Evolutionary conservation across 2,329 filamentous ascomycete species (phyloP), one percentile per base, ranked within the genome.

Genomic region (Claviceps capensis): DNA sequence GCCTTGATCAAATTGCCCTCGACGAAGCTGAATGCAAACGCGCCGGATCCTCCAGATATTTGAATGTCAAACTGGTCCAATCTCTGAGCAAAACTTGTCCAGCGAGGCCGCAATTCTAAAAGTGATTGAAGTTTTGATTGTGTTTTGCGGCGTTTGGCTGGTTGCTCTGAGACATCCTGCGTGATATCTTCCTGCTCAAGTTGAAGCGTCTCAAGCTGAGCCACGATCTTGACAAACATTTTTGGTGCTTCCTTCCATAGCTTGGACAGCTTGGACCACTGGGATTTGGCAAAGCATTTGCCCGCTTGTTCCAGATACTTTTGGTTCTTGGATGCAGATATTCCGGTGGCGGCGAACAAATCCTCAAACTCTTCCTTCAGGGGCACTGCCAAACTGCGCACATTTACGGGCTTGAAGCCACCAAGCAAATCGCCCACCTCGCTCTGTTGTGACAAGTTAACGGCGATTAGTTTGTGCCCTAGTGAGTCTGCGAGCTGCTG

Each of bases 371-470:
- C 88, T 59, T 97, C 93, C 60, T 95, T 88, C 62, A 98, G 71
- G 0, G 93, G 91, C 40, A 96, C 79, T 0, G 93, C 86, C 52
- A 97, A 75, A 55, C 83, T 94, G 58, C 91, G 82, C 43, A 93
- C 81, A 63, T 91, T 96, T 54, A 98, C 85, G 0, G 93, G 93
- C 65, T 98, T 98, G 72, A 95, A 97, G 0, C 93, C 93, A 60
- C 93, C 94, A 0, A 98, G 74, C 13, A 99, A 72, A 69, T 99
- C 93, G n/a, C 90, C 87, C 42, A 86, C 90, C 68, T 99, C 94
- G 62, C 90, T 97, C 65, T 99, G 94, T 64, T 98, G 94, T 0
- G 93, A 98, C 64, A 99, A 68, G 63, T 99, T 99, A 63, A 98
- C 89, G 2, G 90, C 88, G 0, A 89, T 86, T 13, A 99, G 77